Base-by-base conservation (phyloP, 1,284 basidiomycete genomes). In the Boletus austroedulis region DNA sequence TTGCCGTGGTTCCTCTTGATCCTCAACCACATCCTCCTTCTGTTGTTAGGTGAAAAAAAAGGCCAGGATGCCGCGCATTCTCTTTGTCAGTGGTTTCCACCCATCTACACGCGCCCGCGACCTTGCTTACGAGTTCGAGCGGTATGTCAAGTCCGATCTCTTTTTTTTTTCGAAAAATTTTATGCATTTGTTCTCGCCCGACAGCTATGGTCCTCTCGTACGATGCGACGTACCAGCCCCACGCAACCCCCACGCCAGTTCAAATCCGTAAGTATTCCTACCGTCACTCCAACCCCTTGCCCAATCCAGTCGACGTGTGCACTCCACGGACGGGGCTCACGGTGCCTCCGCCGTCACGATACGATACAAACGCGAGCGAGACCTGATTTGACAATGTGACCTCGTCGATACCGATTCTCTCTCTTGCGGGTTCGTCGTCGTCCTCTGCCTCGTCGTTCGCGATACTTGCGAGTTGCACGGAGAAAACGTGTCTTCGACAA, bases 181-280 rank as follows among this genome's bases (percentile, higher is more conserved):
- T 55, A 49, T 44, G 43, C 21, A 58, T 10, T 46, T 32, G 10
- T 32, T 57, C 45, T 48, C n/a, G 1, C 11, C 23, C 34, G 19
- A 31, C 47, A 91, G 89, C 59, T 91, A 78, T 64, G 89, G 90
- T 24, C 86, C 86, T 56, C 80, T 92, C 45, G 81, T 92, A 59
- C 87, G 92, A 63, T 95, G 92, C 75, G 92, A 95, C 71, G 92
- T 95, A 26, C 92, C 92, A 17, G 92, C 92, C 4, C 89, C 90
- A 5, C 84, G 90, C 64, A 88, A 89, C 73, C 84, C 86, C 0
- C 79, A 85, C 60, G 82, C 86, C 17, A 80, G 78, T 60, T 81
- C 86, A 31, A 89, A 87, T 66, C 89, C 90, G 89, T 92, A 79
- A 89, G 89, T 90, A 47, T 62, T 55, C 50, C 23, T 26, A 41